These are phyloP conservation scores for Coelastrella sp. DNA, from an alignment of 139 green algal species.

Conservation along the genomic window DNA sequence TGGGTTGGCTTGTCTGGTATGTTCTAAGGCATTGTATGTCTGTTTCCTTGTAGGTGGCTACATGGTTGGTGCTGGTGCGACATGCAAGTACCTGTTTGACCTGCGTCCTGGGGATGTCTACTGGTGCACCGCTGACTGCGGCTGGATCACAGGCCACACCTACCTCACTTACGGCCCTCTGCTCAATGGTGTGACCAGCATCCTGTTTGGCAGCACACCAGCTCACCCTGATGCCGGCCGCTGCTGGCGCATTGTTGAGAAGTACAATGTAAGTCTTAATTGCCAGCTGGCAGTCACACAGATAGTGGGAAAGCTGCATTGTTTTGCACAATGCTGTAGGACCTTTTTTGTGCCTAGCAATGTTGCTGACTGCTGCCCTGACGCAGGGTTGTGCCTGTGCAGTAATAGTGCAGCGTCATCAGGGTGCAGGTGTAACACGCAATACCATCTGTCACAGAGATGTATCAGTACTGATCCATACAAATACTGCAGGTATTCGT, in stretches of 20 bases:
- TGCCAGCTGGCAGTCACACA: background rate
- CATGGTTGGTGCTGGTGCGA: constrained; percentile 83
- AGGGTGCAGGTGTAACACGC: too few relatives aligned
- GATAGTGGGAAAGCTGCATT: background rate
- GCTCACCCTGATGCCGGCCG: constrained; percentile 88
- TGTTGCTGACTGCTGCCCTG: background rate
- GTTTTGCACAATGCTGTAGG: too few relatives aligned
- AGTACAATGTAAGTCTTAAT: constrained; percentile 77
- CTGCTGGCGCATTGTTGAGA: constrained; percentile 94
- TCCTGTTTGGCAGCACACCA: constrained; percentile 97
- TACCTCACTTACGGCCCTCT: constrained; percentile 92
- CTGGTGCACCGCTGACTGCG: constrained; percentile 90
- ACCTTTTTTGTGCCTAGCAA: too few relatives aligned
- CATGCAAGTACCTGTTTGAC: constrained; percentile 90
- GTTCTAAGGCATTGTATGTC: background rate
- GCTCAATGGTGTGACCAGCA: constrained; percentile 82
- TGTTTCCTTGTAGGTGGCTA: constrained; percentile 68
- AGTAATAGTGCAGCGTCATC: too few relatives aligned
- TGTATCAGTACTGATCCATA: too few relatives aligned
- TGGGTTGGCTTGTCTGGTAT: background rate
- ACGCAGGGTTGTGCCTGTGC: too few relatives aligned
- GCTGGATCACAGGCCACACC: constrained; percentile 97
- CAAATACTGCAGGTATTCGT: too few relatives aligned
- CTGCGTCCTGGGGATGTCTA: constrained; percentile 88
- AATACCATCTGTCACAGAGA: too few relatives aligned